Evolutionary conservation across 768 basidiomycete genomes (phyloP).

Genomic region (Naganishia antarctica): DNA sequence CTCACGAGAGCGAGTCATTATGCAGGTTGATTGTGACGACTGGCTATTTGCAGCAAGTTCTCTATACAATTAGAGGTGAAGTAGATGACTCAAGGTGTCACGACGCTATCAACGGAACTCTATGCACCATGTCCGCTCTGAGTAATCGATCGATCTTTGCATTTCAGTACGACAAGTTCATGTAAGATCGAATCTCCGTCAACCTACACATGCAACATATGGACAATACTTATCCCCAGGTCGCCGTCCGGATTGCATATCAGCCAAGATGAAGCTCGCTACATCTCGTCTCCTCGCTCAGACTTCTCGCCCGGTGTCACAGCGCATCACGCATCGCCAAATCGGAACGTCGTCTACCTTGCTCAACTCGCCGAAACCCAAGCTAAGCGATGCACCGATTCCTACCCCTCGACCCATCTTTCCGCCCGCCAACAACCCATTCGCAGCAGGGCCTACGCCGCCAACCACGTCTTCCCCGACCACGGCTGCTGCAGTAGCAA

Average conservation of each 20-base stretch:
- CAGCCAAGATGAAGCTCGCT: neutral
- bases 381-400: conserved; percentile 18
- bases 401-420: conserved; percentile 37
- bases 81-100: too few relatives aligned
- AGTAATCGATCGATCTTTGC: neutral
- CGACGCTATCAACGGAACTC: neutral
- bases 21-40: too few relatives aligned
- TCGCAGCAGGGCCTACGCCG: conserved; percentile 30
- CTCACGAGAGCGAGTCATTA: conserved; percentile 18
- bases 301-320: neutral
- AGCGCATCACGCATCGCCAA: neutral
- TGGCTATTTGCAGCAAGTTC: neutral
- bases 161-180: neutral
- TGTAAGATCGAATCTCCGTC: too few relatives aligned
- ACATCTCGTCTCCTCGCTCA: neutral
- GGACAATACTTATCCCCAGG: too few relatives aligned
- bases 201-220: too few relatives aligned
- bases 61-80: too few relatives aligned
- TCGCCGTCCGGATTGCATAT: neutral
- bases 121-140: neutral
- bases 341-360: neutral
- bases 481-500: neutral
- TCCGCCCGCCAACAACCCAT: conserved; percentile 44
- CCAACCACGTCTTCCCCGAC: neutral
- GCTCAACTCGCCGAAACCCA: conserved; percentile 4